Conservation (phyloP, 116 monocot genomes). For the Posidonia oceanica region DNA sequence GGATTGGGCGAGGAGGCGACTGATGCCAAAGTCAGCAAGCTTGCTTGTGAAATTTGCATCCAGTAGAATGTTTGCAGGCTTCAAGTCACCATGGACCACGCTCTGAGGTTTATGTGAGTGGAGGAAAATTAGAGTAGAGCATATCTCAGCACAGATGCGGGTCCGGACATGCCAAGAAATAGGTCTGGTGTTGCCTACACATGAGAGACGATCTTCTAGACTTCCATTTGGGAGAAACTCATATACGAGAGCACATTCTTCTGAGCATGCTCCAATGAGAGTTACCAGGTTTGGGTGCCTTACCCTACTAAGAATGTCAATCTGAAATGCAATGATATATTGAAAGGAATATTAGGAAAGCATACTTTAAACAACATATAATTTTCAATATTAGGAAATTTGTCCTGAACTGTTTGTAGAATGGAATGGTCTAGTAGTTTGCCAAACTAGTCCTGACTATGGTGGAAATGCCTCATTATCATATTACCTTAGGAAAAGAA, state of each 20-base stretch:
- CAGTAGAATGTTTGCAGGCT: slow-evolving; percentile 71
- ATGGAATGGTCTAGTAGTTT: no score
- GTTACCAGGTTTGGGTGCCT: slow-evolving; percentile 76
- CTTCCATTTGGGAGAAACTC: slow-evolving; percentile 58
- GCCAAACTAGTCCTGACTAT: no score
- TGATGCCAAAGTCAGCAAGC: slow-evolving; percentile 68
- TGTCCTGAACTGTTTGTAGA: no score
- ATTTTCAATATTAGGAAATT: no score
- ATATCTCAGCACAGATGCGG: slow-evolving; percentile 49
- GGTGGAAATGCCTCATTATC: no score
- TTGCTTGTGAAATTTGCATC: slow-evolving; percentile 46
- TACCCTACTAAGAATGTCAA: slow-evolving; percentile 55
- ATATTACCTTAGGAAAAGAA: no score
- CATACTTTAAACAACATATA: no score
- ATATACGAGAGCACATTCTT: slow-evolving; percentile 50
- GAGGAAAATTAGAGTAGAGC: slow-evolving; percentile 65
- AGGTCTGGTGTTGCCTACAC: slow-evolving; percentile 41
- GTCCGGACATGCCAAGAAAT: slow-evolving; percentile 51
- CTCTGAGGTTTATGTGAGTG: slow-evolving; percentile 43
- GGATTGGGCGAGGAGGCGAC: slow-evolving; percentile 32
- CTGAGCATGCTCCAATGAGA: slow-evolving; percentile 56
- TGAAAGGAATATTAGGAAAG: no score
- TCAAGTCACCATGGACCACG: slow-evolving; percentile 74
- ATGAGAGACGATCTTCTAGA: slow-evolving; percentile 52
- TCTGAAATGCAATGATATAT: slow-evolving; percentile 18